Evolutionary conservation across 768 basidiomycete genomes (phyloP).

Genomic region (Hygrophorus pudorinus): DNA sequence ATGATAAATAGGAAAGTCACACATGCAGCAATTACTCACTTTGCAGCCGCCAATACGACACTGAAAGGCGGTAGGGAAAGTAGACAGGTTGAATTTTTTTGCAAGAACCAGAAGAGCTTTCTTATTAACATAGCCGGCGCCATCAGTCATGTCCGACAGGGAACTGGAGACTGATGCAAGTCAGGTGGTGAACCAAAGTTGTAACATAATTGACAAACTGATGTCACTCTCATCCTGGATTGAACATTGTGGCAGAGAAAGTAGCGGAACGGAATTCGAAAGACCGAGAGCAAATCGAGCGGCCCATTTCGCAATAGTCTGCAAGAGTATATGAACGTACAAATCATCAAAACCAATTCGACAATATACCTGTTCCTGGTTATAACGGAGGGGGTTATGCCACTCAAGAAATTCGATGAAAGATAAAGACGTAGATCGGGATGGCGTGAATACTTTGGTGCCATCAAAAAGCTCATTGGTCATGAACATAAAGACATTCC

Average conservation of each 20-base stretch:
- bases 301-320: slow-evolving; percentile 43
- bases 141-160: slow-evolving; percentile 31
- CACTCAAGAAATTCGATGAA: slow-evolving; percentile 32
- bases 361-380: slow-evolving; percentile 29
- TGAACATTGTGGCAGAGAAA: slow-evolving; percentile 24
- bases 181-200: background rate
- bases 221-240: slow-evolving; percentile 23
- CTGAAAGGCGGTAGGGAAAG: slow-evolving; percentile 29
- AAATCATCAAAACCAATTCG: background rate
- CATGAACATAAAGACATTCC: slow-evolving; percentile 41
- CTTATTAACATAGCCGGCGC: slow-evolving; percentile 27
- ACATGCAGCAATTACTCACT: background rate
- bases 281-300: slow-evolving; percentile 37
- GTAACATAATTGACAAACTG: slow-evolving; percentile 18
- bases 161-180: slow-evolving; percentile 14
- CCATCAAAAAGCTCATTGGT: slow-evolving; percentile 35
- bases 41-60: slow-evolving; percentile 23
- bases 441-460: background rate
- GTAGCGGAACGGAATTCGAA: slow-evolving; percentile 41
- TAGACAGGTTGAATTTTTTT: slow-evolving; percentile 20
- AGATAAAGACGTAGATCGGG: slow-evolving; percentile 11
- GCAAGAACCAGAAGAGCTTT: slow-evolving; percentile 18
- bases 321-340: slow-evolving; percentile 2
- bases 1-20: background rate
- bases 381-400: slow-evolving; percentile 32